Base-by-base conservation (phyloP, 2,329 filamentous ascomycete species). In the Hypoxylon sp. region DNA sequence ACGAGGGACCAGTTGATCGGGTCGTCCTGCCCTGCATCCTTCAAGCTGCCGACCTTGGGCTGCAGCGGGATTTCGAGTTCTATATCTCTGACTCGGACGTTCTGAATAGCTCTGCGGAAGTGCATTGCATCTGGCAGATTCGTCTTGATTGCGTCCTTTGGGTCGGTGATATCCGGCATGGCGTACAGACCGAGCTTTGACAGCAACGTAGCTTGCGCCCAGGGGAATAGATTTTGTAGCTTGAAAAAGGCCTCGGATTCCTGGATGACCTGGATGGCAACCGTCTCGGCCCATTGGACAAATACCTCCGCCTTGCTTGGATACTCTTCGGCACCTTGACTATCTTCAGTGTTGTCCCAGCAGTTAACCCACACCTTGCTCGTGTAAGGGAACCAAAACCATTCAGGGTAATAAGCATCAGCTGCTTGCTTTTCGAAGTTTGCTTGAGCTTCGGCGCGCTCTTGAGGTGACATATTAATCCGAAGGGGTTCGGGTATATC, bases 341-440 rank as follows among this genome's bases (percentile, higher is more conserved):
- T 28, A 46, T 82, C 78, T 2, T 72, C 61, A 6, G 77, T 77
- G 23, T 75, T 76, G 60, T 83, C 80, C 82, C 82, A 85, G 23
- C 79, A 81, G 67, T 85, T 83, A 17, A 84, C 79, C 82, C 82
- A 84, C 3, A 79, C 78, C 45, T 81, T 76, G 53, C 80, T 76
- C 19, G 80, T 79, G 60, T 82, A 83, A 0, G 83, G 79, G 65
- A 85, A 85, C 83, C 83, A 85, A 69, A 85, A 85, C 81, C 82
- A 85, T 68, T 85, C 83, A 21, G 77, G 74, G 60, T 85, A 85
- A 66, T 82, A 84, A 52, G 80, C 77, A 30, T 82, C 80, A 1
- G 68, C 66, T 9, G 73, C 73, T n/a, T 80, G 75, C 57, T 80
- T 71, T 19, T 76, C 73, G 3, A 74, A 70, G 1, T 77, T 79